Percentiles rank a stretch among this genome's conserved stretches.
These are phyloP conservation scores for Liquidambar formosana DNA, from an alignment of 164 flowering plant genomes.

Conservation along the genomic window DNA sequence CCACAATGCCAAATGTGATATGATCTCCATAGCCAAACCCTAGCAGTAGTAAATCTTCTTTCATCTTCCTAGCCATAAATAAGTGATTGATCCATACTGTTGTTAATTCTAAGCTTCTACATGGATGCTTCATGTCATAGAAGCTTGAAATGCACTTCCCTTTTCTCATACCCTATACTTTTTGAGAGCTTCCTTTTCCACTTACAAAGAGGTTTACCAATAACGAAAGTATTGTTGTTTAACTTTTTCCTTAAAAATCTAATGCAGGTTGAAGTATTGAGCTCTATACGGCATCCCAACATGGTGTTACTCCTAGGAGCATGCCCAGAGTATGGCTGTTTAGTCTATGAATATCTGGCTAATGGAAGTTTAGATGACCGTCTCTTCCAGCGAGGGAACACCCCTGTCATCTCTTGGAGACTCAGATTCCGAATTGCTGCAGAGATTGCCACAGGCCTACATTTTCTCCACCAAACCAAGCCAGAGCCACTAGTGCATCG, in stretches of 20 bases:
- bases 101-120: too few relatives aligned
- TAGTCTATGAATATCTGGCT: slow-evolving; percentile 65
- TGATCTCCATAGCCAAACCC: too few relatives aligned
- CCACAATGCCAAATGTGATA: background rate
- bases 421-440: slow-evolving; percentile 53
- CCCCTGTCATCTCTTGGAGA: slow-evolving; percentile 50
- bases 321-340: slow-evolving; percentile 59
- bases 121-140: background rate
- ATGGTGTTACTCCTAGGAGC: slow-evolving; percentile 72
- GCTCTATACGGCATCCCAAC: slow-evolving; percentile 65
- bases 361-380: slow-evolving; percentile 69
- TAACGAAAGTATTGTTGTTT: background rate
- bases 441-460: slow-evolving; percentile 62
- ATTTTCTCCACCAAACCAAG: slow-evolving; percentile 61
- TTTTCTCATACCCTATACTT: background rate
- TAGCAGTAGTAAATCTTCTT: too few relatives aligned
- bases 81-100: too few relatives aligned
- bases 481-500: slow-evolving; percentile 74
- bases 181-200: background rate
- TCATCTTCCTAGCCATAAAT: too few relatives aligned
- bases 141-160: background rate
- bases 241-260: background rate
- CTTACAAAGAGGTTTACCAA: background rate
- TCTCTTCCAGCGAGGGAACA: slow-evolving; percentile 37
- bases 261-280: slow-evolving; percentile 55